Evolutionary conservation across 176 grass and related monocot genomes (phyloP).

Genomic region (Saccharum spontaneum): DNA sequence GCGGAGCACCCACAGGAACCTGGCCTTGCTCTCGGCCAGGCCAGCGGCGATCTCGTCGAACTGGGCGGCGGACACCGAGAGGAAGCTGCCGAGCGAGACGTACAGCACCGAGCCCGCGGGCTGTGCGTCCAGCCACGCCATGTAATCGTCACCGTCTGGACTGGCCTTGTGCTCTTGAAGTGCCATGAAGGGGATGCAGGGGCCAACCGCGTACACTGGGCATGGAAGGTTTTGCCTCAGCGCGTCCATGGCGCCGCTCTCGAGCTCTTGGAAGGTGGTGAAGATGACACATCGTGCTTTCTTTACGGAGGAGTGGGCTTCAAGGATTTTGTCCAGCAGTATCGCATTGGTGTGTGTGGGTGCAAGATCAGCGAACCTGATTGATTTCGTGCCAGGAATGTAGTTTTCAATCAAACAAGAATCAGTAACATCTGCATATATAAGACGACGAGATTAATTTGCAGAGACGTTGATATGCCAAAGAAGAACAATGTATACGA

Average conservation of each 20-base stretch:
- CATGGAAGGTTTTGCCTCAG: conserved; percentile 9
- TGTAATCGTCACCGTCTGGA: neutral
- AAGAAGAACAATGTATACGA: conserved; percentile 21
- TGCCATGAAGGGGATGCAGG: conserved; percentile 35
- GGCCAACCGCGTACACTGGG: conserved; percentile 27
- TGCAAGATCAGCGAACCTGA: conserved; percentile 11
- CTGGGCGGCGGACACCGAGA: conserved; percentile 34
- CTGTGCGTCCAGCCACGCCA: conserved; percentile 42
- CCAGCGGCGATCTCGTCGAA: conserved; percentile 44
- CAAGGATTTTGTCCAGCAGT: neutral
- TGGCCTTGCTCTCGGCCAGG: conserved; percentile 16
- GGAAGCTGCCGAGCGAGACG: conserved; percentile 57
- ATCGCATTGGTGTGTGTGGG: neutral
- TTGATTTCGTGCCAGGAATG: conserved; percentile 34
- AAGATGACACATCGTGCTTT: conserved; percentile 38
- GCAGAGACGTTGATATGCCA: neutral
- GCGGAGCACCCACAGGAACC: conserved; percentile 48
- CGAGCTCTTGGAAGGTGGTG: conserved; percentile 46
- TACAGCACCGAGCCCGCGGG: conserved; percentile 36
- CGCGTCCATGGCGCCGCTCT: conserved; percentile 4
- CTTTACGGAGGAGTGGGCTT: conserved; percentile 14
- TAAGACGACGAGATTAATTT: neutral
- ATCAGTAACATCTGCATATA: conserved; percentile 34
- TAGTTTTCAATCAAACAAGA: conserved; percentile 43
- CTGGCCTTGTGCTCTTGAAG: conserved; percentile 1